phyloP scores from a whole-genome alignment of 2,329 filamentous ascomycete genomes.

The Fusarium redolens region DNA sequence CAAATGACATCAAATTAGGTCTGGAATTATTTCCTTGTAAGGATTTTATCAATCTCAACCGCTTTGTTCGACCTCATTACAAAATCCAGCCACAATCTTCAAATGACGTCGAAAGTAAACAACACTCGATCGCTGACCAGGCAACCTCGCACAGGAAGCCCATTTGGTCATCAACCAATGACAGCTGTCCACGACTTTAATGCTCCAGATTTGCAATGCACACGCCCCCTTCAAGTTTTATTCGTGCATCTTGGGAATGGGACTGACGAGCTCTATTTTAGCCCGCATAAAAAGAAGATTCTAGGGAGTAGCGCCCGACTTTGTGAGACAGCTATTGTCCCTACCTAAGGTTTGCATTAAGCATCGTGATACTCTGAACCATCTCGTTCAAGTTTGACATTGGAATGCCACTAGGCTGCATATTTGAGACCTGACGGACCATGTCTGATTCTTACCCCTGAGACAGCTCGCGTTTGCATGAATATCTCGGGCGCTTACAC shows the following conservation, averaged over 20 bases:
- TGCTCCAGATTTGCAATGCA: conserved; percentile 20
- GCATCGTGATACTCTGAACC: background rate
- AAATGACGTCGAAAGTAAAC: conserved; percentile 51
- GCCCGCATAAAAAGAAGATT: conserved; percentile 13
- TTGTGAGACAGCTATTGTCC: background rate
- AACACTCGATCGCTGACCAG: conserved; percentile 30
- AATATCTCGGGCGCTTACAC: conserved; percentile 6
- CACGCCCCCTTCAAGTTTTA: conserved; percentile 26
- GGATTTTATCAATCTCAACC: accelerated
- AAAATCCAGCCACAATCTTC: background rate
- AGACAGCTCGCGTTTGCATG: conserved; percentile 16
- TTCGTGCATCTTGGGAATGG: conserved; percentile 14
- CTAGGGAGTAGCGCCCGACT: conserved; percentile 5
- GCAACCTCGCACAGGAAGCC: conserved; percentile 39
- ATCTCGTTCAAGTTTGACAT: background rate
- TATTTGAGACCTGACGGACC: conserved; percentile 1
- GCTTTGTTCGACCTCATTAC: background rate
- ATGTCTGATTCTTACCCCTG: conserved; percentile 7
- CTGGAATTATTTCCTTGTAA: background rate
- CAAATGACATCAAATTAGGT: background rate
- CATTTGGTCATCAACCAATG: conserved; percentile 29
- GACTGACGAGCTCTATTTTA: conserved; percentile 12
- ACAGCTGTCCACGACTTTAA: conserved; percentile 19
- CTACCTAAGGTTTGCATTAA: background rate
- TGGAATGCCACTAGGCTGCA: conserved; percentile 4